Base-by-base conservation (phyloP, 768 basidiomycete genomes). In the Pisolithus orientalis region DNA sequence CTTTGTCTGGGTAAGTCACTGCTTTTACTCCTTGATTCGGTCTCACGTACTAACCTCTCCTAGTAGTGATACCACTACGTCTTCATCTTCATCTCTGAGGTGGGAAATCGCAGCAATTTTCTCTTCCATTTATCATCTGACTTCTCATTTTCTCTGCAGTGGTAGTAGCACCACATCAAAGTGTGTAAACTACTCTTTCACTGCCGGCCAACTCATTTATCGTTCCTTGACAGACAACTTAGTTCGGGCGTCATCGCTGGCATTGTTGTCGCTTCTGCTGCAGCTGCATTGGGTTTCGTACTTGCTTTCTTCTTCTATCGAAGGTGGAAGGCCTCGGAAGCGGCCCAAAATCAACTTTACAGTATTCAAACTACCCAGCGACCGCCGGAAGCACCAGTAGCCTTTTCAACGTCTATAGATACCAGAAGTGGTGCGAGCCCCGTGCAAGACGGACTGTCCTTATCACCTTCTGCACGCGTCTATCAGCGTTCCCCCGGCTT, bases 301-400 rank as follows among this genome's bases (percentile, higher is more conserved):
- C 53, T 40, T 13, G 60, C 65, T 4, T 7, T 63, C 39, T 51
- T 66, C 49, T 68, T 65, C 37, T 69, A 64, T 31, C 54, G 58
- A 31, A 62, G 62, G 7, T 69, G 65, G 65, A 69, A 55, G 54
- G 56, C 58, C 16, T 56, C 56, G 1, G n/a, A 60, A 28, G 50
- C 54, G 24, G 39, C 50, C 21, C 59, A 59, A n/a, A 44, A 48
- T 3, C 53, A 56, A 39, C 40, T 56, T 6, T 57, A 60, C 39
- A 51, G 57, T 39, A 29, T 43, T 34, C 46, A 54, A 39, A 46
- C 55, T 5, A 44, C 53, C n/a, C 56, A 52, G 31, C 58, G 29
- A 16, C 32, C 14, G 6, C 49, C 51, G 3, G 50, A 14, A 10
- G 8, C 39, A 9, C 13, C 59, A 1, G 50, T 50, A 7, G 65